Evolutionary conservation across 805 yeast genomes (phyloP), one percentile per base, ranked within the genome.

Genomic region (Ogataea nonfermentans): DNA sequence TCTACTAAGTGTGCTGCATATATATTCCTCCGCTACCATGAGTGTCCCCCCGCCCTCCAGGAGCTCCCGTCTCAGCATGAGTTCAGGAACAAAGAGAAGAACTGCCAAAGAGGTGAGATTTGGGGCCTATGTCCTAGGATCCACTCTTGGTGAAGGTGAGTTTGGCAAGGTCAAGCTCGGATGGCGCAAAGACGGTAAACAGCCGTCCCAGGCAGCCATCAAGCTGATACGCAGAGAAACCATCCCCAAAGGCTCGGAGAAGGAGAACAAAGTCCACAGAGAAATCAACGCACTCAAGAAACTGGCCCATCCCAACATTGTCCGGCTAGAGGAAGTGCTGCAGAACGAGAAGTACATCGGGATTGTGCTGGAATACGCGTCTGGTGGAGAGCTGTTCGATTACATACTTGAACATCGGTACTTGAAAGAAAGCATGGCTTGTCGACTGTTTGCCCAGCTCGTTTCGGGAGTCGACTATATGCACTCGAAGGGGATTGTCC

Each of bases 131-230:
- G 77, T 86, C 15, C 72, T 93, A 6, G 99, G 98, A 2, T 81
- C 95, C 10, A 91, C 99, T 0, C 67, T 93, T 10, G 99, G 99
- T 24, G 96, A 93, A 65, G 99, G 99, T 34, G 99, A 93, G 59
- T 93, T 93, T 63, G 99, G 99, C 43, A 91, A 93, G 63, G 99
- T 93, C 43, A 93, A 91, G 61, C 70, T 93, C 15, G 98, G 97
- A 10, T 91, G 97, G 97, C 73, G 95, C 44, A 86, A 85, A 59
- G 90, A 81, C 53, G 89, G 88, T 13, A 67, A 78, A 56, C 77
- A 79, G 43, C 83, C 88, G 3, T 75, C 83, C 26, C 95, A 89
- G 65, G 95, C 88, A 9, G 99, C 99, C 32, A 89, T 93, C 54
- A 93, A 93, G 58, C 76, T 93, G 46, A 88, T 93, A 43, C 79